Conservation (phyloP, 139 green algal species). For the Spirogloea muscicola region DNA sequence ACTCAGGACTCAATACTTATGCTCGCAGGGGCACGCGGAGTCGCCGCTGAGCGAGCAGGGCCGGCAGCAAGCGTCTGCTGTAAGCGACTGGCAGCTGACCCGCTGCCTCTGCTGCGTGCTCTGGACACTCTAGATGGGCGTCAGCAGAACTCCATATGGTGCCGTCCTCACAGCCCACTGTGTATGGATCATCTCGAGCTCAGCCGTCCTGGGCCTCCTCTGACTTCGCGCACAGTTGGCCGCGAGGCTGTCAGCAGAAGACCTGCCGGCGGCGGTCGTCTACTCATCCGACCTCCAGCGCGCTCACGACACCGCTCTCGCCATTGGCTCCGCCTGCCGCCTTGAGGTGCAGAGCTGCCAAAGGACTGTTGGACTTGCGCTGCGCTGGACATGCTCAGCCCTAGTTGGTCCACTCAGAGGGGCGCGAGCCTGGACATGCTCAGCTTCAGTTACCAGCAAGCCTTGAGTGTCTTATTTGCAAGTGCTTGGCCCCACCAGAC, state of each 20-base stretch:
- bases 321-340: no score
- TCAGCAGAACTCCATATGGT: no score
- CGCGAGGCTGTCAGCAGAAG: conserved; percentile 18
- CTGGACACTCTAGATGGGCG: neutral
- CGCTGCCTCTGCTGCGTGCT: neutral
- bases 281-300: conserved; percentile 24
- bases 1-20: no score
- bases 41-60: conserved; percentile 28
- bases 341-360: no score
- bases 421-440: no score
- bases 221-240: neutral
- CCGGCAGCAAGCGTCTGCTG: conserved; percentile 3
- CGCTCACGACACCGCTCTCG: conserved; percentile 17
- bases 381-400: no score
- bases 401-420: no score
- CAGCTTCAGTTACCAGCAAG: no score
- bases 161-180: no score
- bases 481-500: no score
- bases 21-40: conserved; percentile 22
- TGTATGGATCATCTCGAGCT: neutral
- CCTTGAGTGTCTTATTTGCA: no score
- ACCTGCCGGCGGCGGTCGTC: conserved; percentile 13
- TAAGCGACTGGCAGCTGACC: neutral
- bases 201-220: neutral
- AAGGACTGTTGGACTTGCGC: no score